These are phyloP conservation scores for Talaromyces sp. DNA, from an alignment of 2,329 filamentous ascomycete genomes.

Conservation along the genomic window DNA sequence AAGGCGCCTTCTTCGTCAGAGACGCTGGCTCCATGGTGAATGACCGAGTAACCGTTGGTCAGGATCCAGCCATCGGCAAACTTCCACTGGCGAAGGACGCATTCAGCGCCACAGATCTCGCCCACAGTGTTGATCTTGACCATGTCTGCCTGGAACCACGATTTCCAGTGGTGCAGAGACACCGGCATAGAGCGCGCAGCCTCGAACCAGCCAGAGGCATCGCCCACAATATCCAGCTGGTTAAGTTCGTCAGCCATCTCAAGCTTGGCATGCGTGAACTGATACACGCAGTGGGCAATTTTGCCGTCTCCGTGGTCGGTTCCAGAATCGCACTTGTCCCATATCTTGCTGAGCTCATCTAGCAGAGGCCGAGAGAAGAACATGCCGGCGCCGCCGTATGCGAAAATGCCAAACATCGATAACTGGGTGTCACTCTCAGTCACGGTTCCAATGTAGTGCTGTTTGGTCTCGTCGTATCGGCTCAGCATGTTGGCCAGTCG, in stretches of 20 bases:
- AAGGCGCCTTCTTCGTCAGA: slow-evolving; percentile 33
- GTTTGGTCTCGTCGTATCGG: slow-evolving; percentile 43
- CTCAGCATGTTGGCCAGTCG: slow-evolving; percentile 44
- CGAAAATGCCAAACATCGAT: slow-evolving; percentile 51
- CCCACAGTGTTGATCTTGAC: slow-evolving; percentile 46
- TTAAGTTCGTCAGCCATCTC: slow-evolving; percentile 51
- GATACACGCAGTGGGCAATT: slow-evolving; percentile 53
- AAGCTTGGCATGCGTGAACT: slow-evolving; percentile 49
- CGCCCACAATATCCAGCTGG: slow-evolving; percentile 52
- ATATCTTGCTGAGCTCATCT: slow-evolving; percentile 41
- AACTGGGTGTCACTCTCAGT: slow-evolving; percentile 53
- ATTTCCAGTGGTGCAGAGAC: slow-evolving; percentile 60
- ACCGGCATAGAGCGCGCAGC: slow-evolving; percentile 46
- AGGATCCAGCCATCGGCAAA: slow-evolving; percentile 45
- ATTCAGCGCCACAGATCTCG: slow-evolving; percentile 50
- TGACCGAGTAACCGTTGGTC: slow-evolving; percentile 55
- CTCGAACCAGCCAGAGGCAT: slow-evolving; percentile 57
- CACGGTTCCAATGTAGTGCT: slow-evolving; percentile 52
- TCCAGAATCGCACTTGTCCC: slow-evolving; percentile 45
- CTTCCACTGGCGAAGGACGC: slow-evolving; percentile 52
- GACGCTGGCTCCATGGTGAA: slow-evolving; percentile 41
- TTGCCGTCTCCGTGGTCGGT: slow-evolving; percentile 50
- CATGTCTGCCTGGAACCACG: slow-evolving; percentile 50
- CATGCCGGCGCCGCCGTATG: slow-evolving; percentile 55
- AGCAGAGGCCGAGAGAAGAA: slow-evolving; percentile 53